These are phyloP conservation scores for Corinectria fuckeliana DNA, from an alignment of 2,329 filamentous ascomycete genomes.

Conservation along the genomic window DNA sequence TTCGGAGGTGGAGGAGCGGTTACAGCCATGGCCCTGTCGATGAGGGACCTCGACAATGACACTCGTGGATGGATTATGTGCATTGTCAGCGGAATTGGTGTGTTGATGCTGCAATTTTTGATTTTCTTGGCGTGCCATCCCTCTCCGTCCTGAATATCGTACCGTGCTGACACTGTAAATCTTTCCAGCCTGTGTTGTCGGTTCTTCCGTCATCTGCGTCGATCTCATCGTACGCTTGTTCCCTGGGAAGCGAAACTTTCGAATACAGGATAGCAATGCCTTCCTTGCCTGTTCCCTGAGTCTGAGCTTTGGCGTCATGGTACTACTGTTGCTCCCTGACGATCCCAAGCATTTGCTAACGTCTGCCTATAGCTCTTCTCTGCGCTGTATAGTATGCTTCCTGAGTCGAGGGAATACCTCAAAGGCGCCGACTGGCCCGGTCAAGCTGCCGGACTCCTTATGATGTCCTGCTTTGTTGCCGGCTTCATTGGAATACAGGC, in stretches of 20 bases:
- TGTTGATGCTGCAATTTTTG: constrained; percentile 36
- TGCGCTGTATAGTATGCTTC: constrained; percentile 90
- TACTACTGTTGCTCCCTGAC: constrained; percentile 50
- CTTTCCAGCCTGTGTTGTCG: constrained; percentile 66
- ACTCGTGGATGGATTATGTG: constrained; percentile 93
- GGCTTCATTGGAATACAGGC: constrained; percentile 80
- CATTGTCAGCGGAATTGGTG: constrained; percentile 77
- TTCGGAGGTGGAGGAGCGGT: constrained; percentile 15
- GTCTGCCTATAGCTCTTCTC: constrained; percentile 76
- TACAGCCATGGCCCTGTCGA: constrained; percentile 47
- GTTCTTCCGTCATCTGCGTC: constrained; percentile 85
- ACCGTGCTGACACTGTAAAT: constrained; percentile 10
- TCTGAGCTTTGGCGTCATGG: constrained; percentile 96
- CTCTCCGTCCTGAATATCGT: neutral
- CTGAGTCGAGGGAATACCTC: constrained; percentile 82
- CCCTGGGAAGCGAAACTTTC: constrained; percentile 77
- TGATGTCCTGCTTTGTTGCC: constrained; percentile 72
- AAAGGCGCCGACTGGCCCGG: constrained; percentile 70
- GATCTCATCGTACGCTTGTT: constrained; percentile 78
- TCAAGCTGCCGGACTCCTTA: constrained; percentile 69
- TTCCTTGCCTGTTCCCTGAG: constrained; percentile 91
- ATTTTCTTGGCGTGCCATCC: neutral
- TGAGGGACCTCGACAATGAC: constrained; percentile 71
- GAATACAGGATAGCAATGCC: constrained; percentile 85
- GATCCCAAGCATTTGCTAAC: constrained; percentile 12